phyloP scores from a whole-genome alignment of 306 rosid genomes.

The Fagus sylvatica region DNA sequence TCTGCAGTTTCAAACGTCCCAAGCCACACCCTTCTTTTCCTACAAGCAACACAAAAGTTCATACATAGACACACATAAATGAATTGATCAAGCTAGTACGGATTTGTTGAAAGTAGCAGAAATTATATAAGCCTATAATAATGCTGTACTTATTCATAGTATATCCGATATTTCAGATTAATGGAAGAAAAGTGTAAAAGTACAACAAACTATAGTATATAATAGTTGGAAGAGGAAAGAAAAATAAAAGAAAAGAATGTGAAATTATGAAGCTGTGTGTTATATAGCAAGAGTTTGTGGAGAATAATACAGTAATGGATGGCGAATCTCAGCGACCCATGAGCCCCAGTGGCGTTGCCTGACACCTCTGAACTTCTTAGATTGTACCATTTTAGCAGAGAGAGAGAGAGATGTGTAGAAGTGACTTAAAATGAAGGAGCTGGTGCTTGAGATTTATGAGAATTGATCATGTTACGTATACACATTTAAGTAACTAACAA shows the following conservation, averaged over 20 bases:
- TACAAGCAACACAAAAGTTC: conserved; percentile 6
- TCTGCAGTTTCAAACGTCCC: conserved; percentile 90
- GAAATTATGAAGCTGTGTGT: not conserved
- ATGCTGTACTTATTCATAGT: too few species aligned
- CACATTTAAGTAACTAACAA: not conserved
- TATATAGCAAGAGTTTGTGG: conserved; percentile 11
- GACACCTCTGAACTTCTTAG: conserved; percentile 83
- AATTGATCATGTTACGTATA: not conserved
- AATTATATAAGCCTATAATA: not conserved
- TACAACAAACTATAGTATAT: too few species aligned
- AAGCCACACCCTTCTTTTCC: conserved; percentile 96
- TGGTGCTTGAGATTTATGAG: conserved; percentile 22
- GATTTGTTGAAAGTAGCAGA: not conserved
- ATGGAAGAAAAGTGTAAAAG: too few species aligned
- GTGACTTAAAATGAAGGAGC: conserved; percentile 20
- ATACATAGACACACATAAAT: not conserved
- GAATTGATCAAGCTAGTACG: not conserved
- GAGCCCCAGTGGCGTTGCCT: conserved; percentile 95
- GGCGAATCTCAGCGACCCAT: conserved; percentile 92
- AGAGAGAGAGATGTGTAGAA: not conserved
- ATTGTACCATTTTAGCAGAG: conserved; percentile 43
- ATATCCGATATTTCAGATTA: too few species aligned
- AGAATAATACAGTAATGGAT: conserved; percentile 68
- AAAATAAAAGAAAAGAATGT: conserved; percentile 6
- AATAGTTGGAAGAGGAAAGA: not conserved